Base-by-base conservation (phyloP, 108 stramenopile genomes). In the Mediolabrus comicus region DNA sequence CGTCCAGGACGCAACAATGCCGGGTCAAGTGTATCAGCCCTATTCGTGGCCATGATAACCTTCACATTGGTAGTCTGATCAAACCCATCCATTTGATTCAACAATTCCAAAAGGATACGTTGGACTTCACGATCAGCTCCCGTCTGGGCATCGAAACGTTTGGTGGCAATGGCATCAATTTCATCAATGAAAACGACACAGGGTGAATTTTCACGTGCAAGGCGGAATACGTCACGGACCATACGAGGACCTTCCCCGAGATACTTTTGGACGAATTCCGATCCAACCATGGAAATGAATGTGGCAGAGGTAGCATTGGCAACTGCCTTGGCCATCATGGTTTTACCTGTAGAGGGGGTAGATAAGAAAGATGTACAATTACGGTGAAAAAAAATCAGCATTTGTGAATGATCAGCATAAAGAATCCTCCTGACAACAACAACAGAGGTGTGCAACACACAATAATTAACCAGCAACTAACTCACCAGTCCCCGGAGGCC, bases 1-100 rank as follows among this genome's bases (percentile, higher is more conserved):
- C 99, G 94, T 22, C 99, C 99, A 3, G 99, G 98, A 43, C 99
- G 92, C 41, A 99, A 72, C 62, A 99, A 80, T 14, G 99, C 99
- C 17, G 99, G 99, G 80, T 99, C 99, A 35, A 99, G 78, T 16
- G 98, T 99, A 69, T 99, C 99, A 3, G 97, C 96, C 24, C 99
- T 90, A 82, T 99, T 99, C 14, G 99, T 99, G 8, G 98, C 98
- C 98, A 99, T 99, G 71, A 99, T 99, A 28, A 98, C 97, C 87
- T 99, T 99, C 78, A 99, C 97, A 82, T 99, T 98, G 52, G 98
- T 98, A 35, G 88, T 90, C 84, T 99, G 98, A 75, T 99, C 98
- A 77, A 99, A 99, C 26, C 99, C 99, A 84, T 99, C 99, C 99
- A 99, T 98, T 75, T 99, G 99, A 82, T 97, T 98, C 49, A 99